A percentile compares a stretch with the other conserved stretches of the same genome.
Evolutionary conservation across 805 yeast species (phyloP).

Genomic region (Cephaloascus albidus): DNA sequence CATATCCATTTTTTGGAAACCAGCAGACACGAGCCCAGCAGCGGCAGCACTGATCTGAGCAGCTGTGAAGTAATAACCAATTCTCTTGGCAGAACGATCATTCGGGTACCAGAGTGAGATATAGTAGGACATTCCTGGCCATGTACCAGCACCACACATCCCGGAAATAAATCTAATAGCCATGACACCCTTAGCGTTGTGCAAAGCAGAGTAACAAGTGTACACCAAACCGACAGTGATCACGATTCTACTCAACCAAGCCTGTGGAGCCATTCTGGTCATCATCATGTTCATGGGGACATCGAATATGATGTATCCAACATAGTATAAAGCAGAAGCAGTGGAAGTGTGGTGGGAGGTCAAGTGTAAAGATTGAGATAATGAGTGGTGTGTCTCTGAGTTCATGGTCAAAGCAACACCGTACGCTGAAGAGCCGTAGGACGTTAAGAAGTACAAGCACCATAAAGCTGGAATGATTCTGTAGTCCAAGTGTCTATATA

Average conservation of each 20-base stretch:
- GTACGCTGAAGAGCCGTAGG: slow-evolving; percentile 70
- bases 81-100: slow-evolving; percentile 64
- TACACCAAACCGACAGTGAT: slow-evolving; percentile 71
- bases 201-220: slow-evolving; percentile 58
- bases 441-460: slow-evolving; percentile 68
- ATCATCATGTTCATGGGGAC: slow-evolving; percentile 80
- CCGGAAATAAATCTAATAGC: slow-evolving; percentile 71
- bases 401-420: slow-evolving; percentile 82
- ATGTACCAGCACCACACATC: slow-evolving; percentile 73
- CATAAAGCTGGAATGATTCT: slow-evolving; percentile 79
- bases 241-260: slow-evolving; percentile 76
- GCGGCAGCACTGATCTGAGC: slow-evolving; percentile 89
- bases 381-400: slow-evolving; percentile 47
- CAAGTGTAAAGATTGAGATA: slow-evolving; percentile 40
- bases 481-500: slow-evolving; percentile 54
- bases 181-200: slow-evolving; percentile 48
- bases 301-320: slow-evolving; percentile 77
- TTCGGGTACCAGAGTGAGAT: slow-evolving; percentile 80
- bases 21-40: slow-evolving; percentile 81
- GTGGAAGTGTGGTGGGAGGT: slow-evolving; percentile 52
- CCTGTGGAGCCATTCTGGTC: slow-evolving; percentile 79
- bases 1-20: slow-evolving; percentile 78
- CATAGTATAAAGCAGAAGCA: slow-evolving; percentile 75
- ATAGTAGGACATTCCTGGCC: slow-evolving; percentile 88
- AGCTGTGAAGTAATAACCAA: slow-evolving; percentile 86